Conservation (phyloP, 2,329 filamentous ascomycete species). For the Ophiostoma australiae region DNA sequence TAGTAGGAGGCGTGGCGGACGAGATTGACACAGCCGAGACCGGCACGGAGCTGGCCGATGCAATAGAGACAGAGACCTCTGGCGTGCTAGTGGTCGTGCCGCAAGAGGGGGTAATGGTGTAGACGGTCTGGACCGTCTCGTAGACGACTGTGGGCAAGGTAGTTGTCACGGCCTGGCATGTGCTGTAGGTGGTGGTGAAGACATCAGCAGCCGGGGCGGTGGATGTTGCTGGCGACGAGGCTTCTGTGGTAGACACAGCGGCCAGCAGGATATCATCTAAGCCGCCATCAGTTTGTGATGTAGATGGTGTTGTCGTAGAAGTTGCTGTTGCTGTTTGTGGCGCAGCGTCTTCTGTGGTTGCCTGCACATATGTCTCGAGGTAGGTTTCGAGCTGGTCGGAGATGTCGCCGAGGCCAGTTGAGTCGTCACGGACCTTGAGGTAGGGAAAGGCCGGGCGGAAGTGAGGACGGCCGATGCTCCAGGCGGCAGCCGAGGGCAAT, state of each 20-base stretch:
- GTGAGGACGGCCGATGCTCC: neutral
- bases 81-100: neutral
- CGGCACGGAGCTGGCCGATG: neutral
- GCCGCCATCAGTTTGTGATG: neutral
- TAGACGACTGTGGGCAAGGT: neutral
- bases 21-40: neutral
- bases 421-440: neutral
- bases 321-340: neutral
- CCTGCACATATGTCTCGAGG: neutral
- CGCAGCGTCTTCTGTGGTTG: neutral
- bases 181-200: neutral
- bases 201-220: neutral
- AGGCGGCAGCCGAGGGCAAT: slow-evolving; percentile 1
- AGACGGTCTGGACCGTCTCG: slow-evolving; percentile 10
- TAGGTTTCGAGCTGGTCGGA: neutral
- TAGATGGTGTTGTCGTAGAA: neutral
- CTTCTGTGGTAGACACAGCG: neutral
- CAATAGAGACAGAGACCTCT: neutral
- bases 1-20: neutral
- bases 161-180: neutral
- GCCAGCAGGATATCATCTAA: neutral
- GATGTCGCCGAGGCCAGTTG: neutral
- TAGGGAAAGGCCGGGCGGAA: neutral
- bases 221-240: neutral
- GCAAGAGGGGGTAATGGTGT: neutral